phyloP scores from a whole-genome alignment of 805 yeast genomes.

The Blastobotrys americana region DNA sequence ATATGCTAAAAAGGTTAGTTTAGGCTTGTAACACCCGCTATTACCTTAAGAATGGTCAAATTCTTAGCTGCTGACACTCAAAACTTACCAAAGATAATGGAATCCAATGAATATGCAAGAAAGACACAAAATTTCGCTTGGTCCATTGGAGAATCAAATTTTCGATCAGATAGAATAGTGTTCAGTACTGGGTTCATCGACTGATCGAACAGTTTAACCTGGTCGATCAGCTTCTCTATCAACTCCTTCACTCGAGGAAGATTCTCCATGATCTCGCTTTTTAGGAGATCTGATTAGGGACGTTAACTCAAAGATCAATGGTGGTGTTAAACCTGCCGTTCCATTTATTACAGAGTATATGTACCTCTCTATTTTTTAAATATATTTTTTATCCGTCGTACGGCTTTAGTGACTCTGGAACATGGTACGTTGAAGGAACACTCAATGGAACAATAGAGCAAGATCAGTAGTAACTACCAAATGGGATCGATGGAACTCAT shows the following conservation, averaged over 20 bases:
- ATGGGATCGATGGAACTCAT: no score
- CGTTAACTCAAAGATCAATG: no score
- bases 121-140: slow-evolving; percentile 18
- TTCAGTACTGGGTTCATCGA: slow-evolving; percentile 15
- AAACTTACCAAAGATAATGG: slow-evolving; percentile 21
- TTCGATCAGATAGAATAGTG: slow-evolving; percentile 12
- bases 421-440: no score
- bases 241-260: slow-evolving; percentile 14
- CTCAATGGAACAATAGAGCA: no score
- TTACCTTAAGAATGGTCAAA: not conserved
- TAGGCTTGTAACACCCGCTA: not conserved
- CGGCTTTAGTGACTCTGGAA: no score
- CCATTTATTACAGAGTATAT: no score
- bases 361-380: no score
- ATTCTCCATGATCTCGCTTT: no score
- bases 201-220: slow-evolving; percentile 15
- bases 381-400: no score
- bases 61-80: slow-evolving; percentile 4
- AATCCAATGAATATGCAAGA: slow-evolving; percentile 19
- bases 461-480: no score
- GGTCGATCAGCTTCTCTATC: slow-evolving; percentile 16
- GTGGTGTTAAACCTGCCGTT: no score
- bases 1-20: slow-evolving; percentile 22
- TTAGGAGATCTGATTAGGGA: no score
- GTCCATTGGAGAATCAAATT: slow-evolving; percentile 11